Evolutionary conservation across 202 grass and related monocot genomes (phyloP), one percentile per base, ranked within the genome.

Genomic region (Zizania palustris): DNA sequence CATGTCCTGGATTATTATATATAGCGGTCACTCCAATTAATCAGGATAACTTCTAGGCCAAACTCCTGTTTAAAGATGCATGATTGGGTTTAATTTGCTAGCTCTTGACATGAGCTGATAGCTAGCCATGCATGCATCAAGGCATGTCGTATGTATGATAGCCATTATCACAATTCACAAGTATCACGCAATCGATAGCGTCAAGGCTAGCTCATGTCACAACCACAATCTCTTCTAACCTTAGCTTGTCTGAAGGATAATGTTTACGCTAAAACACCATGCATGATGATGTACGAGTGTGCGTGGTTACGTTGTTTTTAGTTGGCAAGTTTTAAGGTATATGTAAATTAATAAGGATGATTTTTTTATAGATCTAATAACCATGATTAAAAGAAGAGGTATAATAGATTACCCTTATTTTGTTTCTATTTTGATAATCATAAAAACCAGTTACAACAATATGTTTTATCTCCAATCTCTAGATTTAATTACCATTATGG

Each of bases 201-300:
- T 39, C 45, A n/a, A n/a, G n/a, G n/a, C 45, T 44, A 11, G 50
- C 5, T 67, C 8, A 67, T 66, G 50, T 73, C 61, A 37, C 60
- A n/a, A 19, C 11, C 56, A 12, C 7, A 60, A 65, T n/a, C n/a
- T 74, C 49, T 39, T 57, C 57, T 71, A 71, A 77, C 57, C 71
- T 21, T n/a, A n/a, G n/a, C 71, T 21, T 83, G 73, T 71, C 73
- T 64, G 56, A 63, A 77, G 20, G 55, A 55, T 77, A 71, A 38
- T 46, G 58, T 3, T 78, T 61, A 61, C 43, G 79, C 60, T 14
- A 57, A 33, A 87, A 37, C 67, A 54, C 13, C 37, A 42, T n/a
- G n/a, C 37, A 42, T 37, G 43, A 67, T 33, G 12, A 12, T 45
- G n/a, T 71, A n/a, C n/a, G n/a, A n/a, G n/a, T n/a, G n/a, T n/a